Percentiles rank a stretch among this genome's conserved stretches.
Conservation (phyloP, 164 flowering plant species). For the Aristolochia contorta region DNA sequence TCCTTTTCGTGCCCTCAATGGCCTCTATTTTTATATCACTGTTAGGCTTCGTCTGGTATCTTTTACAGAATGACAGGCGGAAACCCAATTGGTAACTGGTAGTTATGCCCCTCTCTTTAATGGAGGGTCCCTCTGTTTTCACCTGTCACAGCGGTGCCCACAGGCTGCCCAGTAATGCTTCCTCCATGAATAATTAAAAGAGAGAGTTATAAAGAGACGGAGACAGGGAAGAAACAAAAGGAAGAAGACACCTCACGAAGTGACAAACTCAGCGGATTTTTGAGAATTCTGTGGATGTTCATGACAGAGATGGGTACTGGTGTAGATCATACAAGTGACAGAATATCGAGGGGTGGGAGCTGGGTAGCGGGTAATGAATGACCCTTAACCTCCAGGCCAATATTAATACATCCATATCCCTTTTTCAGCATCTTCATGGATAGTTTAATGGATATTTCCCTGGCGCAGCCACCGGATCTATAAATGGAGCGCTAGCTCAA, state of each 20-base stretch:
- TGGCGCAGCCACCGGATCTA: slow-evolving; percentile 4
- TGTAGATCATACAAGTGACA: slow-evolving; percentile 15
- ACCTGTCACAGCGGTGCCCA: too few relatives aligned
- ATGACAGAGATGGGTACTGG: too few relatives aligned
- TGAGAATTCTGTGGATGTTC: too few relatives aligned
- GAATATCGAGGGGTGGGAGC: slow-evolving; percentile 10
- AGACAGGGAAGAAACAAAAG: neutral
- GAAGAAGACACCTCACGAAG: slow-evolving; percentile 2
- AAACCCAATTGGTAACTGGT: neutral
- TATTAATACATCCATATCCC: slow-evolving; percentile 13
- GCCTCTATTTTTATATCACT: neutral
- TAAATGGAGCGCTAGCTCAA: neutral
- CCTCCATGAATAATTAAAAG: too few relatives aligned
- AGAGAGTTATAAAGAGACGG: neutral
- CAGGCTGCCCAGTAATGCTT: too few relatives aligned
- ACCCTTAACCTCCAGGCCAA: slow-evolving; percentile 7
- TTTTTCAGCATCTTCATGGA: slow-evolving; percentile 22
- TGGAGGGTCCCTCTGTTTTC: too few relatives aligned
- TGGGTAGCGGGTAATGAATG: slow-evolving; percentile 9
- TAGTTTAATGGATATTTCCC: slow-evolving; percentile 10
- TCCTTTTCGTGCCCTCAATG: slow-evolving; percentile 10
- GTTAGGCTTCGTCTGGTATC: neutral
- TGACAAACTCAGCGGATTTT: slow-evolving; percentile 11
- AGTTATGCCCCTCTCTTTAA: too few relatives aligned
- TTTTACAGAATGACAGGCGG: too few relatives aligned